Base-by-base conservation (phyloP, 2,329 filamentous ascomycete genomes). In the Clonostachys solani region DNA sequence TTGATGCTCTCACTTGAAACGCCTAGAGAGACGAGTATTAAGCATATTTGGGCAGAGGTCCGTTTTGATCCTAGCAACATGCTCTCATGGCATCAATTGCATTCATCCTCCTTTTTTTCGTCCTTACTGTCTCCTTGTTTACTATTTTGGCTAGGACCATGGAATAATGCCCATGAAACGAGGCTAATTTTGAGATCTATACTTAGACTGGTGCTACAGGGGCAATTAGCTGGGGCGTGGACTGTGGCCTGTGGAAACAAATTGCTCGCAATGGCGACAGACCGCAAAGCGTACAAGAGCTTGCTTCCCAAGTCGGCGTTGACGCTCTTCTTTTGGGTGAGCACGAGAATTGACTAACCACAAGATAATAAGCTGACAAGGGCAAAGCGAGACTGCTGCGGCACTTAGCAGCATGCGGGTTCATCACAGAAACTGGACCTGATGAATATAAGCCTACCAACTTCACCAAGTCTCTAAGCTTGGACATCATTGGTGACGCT, bases 11-110 rank as follows among this genome's bases (percentile, higher is more conserved):
- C 65, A 0, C 55, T 68, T 2, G 66, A 73, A 50, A 72, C 66
- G 3, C 71, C 71, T 1, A 60, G 69, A 3, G 71, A 75, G 55
- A 67, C 64, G 1, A 70, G 72, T 58, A 57, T 73, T 40, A 60
- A 68, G 55, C 68, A 73, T 47, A 61, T 55, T 49, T 74, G 69
- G 67, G 67, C 66, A 0, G 59, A 73, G 56, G 61, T 61, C 56
- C 23, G 23, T 29, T 29, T 7, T 34, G 17, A 9, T n/a, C 18
- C 29, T 33, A 29, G 23, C 23, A 29, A 29, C 23, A 10, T 23
- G 9, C 23, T 29, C 23, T 29, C 23, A 8, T 29, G 23, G 23
- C 23, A 29, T 29, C 9, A 29, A 29, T 10, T 29, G 23, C 23
- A 29, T 29, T 6, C 9, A 29, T 10, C 10, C 23, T 29, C 23